These are phyloP conservation scores for Beauveria caledonica DNA, from an alignment of 2,329 filamentous ascomycete species.

Conservation along the genomic window DNA sequence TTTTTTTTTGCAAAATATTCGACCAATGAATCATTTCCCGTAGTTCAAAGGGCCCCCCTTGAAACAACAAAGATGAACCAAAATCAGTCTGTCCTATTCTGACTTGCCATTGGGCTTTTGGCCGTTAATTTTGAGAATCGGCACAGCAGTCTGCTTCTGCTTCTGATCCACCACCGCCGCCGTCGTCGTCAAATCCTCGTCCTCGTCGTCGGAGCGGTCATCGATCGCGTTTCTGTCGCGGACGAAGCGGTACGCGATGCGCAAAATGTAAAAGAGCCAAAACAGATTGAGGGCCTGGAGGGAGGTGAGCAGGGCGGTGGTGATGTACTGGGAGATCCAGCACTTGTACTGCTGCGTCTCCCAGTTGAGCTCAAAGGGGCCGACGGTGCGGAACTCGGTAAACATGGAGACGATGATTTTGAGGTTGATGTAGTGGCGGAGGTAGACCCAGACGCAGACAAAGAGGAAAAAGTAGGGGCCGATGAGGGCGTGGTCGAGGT, in stretches of 20 bases:
- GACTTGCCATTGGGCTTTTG: constrained; percentile 14
- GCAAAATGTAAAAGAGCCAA: constrained; percentile 71
- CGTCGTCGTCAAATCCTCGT: constrained; percentile 43
- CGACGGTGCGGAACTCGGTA: constrained; percentile 66
- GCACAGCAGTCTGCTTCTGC: constrained; percentile 11
- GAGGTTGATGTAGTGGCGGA: constrained; percentile 79
- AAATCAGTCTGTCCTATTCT: not conserved
- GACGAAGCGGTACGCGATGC: constrained; percentile 65
- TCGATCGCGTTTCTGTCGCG: constrained; percentile 55
- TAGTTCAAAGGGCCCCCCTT: no score
- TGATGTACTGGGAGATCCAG: constrained; percentile 59
- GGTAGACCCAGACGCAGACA: constrained; percentile 77
- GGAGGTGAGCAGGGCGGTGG: constrained; percentile 52
- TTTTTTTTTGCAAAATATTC: no score
- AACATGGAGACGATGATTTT: constrained; percentile 68
- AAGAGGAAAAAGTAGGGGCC: constrained; percentile 79
- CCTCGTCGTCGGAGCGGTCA: constrained; percentile 62
- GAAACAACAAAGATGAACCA: no score
- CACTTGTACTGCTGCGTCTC: constrained; percentile 71
- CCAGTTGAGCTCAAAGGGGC: constrained; percentile 71
- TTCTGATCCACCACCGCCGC: constrained; percentile 27
- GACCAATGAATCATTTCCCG: no score
- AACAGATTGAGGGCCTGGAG: constrained; percentile 73
- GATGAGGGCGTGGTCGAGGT: constrained; percentile 72
- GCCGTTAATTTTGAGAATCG: constrained; percentile 11